Evolutionary conservation across 1,139 yeast species (phyloP).

Genomic region (Protomyces macrosporus): DNA sequence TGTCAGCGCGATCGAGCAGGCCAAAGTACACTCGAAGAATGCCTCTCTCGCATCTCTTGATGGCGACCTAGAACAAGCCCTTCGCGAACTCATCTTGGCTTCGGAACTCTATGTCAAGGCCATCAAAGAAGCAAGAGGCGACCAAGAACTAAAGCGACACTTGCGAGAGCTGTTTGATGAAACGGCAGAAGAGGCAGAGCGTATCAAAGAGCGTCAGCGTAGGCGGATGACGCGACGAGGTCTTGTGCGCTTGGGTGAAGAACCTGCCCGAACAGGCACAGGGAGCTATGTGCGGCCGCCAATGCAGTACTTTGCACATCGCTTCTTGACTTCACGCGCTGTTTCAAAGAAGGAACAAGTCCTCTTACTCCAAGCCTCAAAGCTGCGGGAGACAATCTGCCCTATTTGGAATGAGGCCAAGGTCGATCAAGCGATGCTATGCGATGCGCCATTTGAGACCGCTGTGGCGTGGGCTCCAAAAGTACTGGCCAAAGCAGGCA

Average conservation of each 20-base stretch:
- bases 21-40: not conserved
- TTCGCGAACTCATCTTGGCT: constrained; percentile 9
- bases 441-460: not conserved
- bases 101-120: constrained; percentile 24
- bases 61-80: constrained; percentile 13
- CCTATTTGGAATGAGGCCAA: constrained; percentile 29
- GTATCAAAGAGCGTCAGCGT: constrained; percentile 16
- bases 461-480: constrained; percentile 7
- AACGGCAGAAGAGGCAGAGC: constrained; percentile 27
- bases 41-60: constrained; percentile 11
- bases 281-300: not conserved
- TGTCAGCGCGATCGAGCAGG: not conserved
- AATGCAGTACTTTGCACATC: not conserved
- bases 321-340: not conserved
- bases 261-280: not conserved
- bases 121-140: constrained; percentile 1
- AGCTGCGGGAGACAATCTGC: constrained; percentile 24
- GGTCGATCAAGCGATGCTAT: not conserved
- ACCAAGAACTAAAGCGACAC: constrained; percentile 6
- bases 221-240: not conserved
- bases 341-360: constrained; percentile 26
- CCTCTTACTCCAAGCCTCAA: constrained; percentile 28
- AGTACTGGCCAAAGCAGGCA: not conserved
- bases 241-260: not conserved
- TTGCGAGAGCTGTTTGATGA: constrained; percentile 13